These are phyloP conservation scores for Debaryomyces subglobosus DNA, from an alignment of 1,139 yeast genomes.

Conservation along the genomic window DNA sequence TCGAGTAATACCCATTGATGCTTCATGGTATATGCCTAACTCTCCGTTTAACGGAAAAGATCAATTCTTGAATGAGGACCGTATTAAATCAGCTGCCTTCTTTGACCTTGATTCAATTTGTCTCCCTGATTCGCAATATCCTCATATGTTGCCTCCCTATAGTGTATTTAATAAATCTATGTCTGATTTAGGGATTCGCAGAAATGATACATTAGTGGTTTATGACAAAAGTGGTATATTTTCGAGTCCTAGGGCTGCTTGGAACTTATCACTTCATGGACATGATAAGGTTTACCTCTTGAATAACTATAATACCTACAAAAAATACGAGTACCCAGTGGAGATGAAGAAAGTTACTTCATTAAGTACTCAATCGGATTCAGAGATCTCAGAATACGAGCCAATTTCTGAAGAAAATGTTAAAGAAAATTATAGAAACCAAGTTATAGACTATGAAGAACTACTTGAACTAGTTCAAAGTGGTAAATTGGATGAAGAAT, in stretches of 20 bases:
- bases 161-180: conserved; percentile 57
- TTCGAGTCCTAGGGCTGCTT: conserved; percentile 87
- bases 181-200: conserved; percentile 47
- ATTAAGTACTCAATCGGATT: conserved; percentile 15
- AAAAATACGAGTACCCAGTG: conserved; percentile 26
- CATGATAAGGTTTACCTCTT: conserved; percentile 68
- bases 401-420: conserved; percentile 27
- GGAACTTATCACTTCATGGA: conserved; percentile 82
- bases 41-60: conserved; percentile 58
- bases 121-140: conserved; percentile 61
- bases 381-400: conserved; percentile 19
- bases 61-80: conserved; percentile 56
- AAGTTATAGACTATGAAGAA: conserved; percentile 68
- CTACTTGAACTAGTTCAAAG: conserved; percentile 56
- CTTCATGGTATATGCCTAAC: conserved; percentile 93
- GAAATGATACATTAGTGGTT: conserved; percentile 67
- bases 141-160: conserved; percentile 84
- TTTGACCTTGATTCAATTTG: conserved; percentile 79
- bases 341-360: conserved; percentile 24
- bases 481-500: conserved; percentile 50
- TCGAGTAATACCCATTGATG: conserved; percentile 72
- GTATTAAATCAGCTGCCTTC: conserved; percentile 70
- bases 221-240: conserved; percentile 86
- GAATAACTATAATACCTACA: conserved; percentile 66
- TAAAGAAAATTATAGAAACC: conserved; percentile 37